Evolutionary conservation across 352 stramenopile genomes (phyloP).

Genomic region (Phytophthora fragariaefolia): DNA sequence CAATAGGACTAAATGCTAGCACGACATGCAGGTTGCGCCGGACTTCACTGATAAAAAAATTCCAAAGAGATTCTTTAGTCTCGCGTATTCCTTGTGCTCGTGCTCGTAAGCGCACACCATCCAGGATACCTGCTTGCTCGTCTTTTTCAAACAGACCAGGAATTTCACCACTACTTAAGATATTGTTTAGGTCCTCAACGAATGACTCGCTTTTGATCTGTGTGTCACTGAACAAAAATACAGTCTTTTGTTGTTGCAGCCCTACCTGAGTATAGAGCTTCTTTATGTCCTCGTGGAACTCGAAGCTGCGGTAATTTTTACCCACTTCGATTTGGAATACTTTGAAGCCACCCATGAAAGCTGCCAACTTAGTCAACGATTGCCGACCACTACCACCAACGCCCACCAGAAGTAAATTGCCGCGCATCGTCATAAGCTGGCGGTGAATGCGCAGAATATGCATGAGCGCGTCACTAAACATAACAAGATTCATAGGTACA

Average conservation of each 20-base stretch:
- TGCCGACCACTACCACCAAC: slow-evolving; percentile 92
- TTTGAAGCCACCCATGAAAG: slow-evolving; percentile 91
- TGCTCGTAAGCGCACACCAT: slow-evolving; percentile 77
- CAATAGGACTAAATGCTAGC: slow-evolving; percentile 93
- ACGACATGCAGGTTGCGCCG: slow-evolving; percentile 93
- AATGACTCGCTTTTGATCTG: slow-evolving; percentile 95
- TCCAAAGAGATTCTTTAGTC: slow-evolving; percentile 91
- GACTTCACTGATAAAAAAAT: slow-evolving; percentile 93
- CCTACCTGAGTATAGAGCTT: slow-evolving; percentile 85
- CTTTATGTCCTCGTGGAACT: slow-evolving; percentile 95
- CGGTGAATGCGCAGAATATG: slow-evolving; percentile 93
- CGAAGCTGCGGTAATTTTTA: slow-evolving; percentile 92
- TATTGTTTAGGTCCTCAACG: slow-evolving; percentile 94
- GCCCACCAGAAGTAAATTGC: slow-evolving; percentile 93
- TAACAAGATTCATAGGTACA: slow-evolving; percentile 90
- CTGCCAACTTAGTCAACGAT: slow-evolving; percentile 86
- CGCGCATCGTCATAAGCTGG: slow-evolving; percentile 85
- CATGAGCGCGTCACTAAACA: slow-evolving; percentile 91
- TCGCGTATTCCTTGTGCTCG: slow-evolving; percentile 84
- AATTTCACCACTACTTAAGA: slow-evolving; percentile 92
- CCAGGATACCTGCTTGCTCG: slow-evolving; percentile 85
- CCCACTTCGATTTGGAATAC: slow-evolving; percentile 94
- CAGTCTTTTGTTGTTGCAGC: slow-evolving; percentile 82
- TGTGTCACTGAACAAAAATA: slow-evolving; percentile 95
- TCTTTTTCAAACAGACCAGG: slow-evolving; percentile 94